These are phyloP conservation scores for Dactylellina leptospora DNA, from an alignment of 2,329 filamentous ascomycete genomes.

Conservation along the genomic window DNA sequence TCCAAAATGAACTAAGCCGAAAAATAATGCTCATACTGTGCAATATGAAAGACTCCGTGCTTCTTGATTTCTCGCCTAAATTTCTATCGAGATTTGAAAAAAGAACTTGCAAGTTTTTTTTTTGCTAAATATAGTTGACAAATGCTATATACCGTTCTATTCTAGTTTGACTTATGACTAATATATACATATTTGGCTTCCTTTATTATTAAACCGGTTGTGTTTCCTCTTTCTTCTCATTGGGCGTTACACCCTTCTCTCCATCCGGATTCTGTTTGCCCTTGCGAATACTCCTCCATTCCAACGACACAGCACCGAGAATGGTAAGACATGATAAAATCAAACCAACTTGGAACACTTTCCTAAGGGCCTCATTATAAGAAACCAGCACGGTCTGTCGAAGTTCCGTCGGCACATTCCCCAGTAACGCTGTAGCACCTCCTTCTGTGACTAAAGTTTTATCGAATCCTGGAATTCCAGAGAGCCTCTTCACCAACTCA, in stretches of 20 bases:
- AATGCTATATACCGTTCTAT: too few species aligned
- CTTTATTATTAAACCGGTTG: too few species aligned
- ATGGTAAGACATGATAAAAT: conserved; percentile 67
- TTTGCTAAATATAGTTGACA: too few species aligned
- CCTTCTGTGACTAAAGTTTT: conserved; percentile 62
- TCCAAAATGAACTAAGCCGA: too few species aligned
- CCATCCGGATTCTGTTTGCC: neutral
- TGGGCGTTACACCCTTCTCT: neutral
- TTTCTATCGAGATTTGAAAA: too few species aligned
- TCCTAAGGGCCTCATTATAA: conserved; percentile 71
- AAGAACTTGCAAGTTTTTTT: too few species aligned
- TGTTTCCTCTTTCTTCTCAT: conserved; percentile 11
- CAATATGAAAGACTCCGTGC: too few species aligned
- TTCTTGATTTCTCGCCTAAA: too few species aligned
- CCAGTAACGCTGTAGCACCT: conserved; percentile 70
- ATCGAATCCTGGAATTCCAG: conserved; percentile 55
- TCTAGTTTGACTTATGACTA: too few species aligned
- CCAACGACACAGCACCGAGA: conserved; percentile 66
- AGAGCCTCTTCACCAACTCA: conserved; percentile 59
- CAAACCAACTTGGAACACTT: conserved; percentile 70
- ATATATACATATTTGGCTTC: too few species aligned
- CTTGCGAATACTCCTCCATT: conserved; percentile 69
- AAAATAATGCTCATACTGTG: too few species aligned
- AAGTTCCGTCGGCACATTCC: conserved; percentile 64
- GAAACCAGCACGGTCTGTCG: conserved; percentile 68